phyloP scores from a whole-genome alignment of 163 green algal genomes.

The Trebouxia gelatinosa region DNA sequence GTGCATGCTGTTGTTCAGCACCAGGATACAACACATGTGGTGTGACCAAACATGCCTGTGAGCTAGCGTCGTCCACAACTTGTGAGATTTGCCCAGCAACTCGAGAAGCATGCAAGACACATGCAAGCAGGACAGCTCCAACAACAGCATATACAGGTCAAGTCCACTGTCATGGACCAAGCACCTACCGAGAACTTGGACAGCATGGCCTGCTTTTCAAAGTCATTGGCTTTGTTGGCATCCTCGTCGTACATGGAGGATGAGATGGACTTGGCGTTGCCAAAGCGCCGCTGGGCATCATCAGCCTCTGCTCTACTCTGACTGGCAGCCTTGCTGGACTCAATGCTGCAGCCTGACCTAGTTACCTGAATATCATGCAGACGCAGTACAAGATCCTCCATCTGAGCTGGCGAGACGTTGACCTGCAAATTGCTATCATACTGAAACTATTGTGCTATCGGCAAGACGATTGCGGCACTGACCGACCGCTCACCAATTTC shows the following conservation, averaged over 20 bases:
- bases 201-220: constrained; percentile 70
- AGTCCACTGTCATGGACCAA: no score
- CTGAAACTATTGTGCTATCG: background rate
- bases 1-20: no score
- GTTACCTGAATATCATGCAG: constrained; percentile 90
- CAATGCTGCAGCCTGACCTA: background rate
- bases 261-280: constrained; percentile 90
- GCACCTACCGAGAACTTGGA: constrained; percentile 65
- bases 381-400: constrained; percentile 85
- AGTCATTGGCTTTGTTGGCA: constrained; percentile 47
- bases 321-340: background rate
- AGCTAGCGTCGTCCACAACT: no score
- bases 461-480: no score
- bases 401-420: constrained; percentile 46
- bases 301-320: constrained; percentile 31
- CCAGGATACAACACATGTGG: no score
- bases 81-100: no score
- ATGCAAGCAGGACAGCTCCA: no score
- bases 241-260: constrained; percentile 70
- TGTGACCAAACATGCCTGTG: no score
- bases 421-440: background rate
- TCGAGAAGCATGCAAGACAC: no score
- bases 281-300: constrained; percentile 59
- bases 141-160: no score
- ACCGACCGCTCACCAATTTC: no score